Percentiles rank a stretch among this genome's conserved stretches.
These are phyloP conservation scores for Papiliotrema laurentii DNA, from an alignment of 1,284 basidiomycete genomes.

Conservation along the genomic window DNA sequence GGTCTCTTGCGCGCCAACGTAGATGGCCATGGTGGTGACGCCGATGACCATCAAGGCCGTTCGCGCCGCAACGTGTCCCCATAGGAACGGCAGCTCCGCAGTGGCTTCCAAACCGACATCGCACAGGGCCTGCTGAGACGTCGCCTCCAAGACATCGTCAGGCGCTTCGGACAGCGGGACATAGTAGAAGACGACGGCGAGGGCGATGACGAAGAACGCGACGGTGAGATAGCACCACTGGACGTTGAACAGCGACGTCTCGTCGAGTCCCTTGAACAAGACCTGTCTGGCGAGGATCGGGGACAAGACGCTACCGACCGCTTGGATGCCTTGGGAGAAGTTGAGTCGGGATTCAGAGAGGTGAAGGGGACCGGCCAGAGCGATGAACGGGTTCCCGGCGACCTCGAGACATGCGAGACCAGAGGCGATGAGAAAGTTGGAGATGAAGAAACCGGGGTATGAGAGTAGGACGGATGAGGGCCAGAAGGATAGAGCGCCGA, in stretches of 20 bases:
- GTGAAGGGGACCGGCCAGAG: conserved; percentile 43
- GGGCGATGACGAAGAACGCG: conserved; percentile 39
- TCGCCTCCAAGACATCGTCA: conserved; percentile 38
- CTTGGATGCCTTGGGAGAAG: conserved; percentile 47
- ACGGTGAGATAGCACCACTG: conserved; percentile 49
- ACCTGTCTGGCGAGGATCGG: conserved; percentile 39
- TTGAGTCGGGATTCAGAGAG: conserved; percentile 40
- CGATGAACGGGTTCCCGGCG: conserved; percentile 47
- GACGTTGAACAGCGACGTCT: conserved; percentile 34
- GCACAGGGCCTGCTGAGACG: conserved; percentile 25
- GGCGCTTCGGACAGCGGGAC: conserved; percentile 39
- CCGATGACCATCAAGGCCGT: conserved; percentile 20
- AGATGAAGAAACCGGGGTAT: conserved; percentile 43
- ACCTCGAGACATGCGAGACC: conserved; percentile 42
- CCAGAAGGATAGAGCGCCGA: conserved; percentile 46
- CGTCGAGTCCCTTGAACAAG: conserved; percentile 29
- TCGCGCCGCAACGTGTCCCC: conserved; percentile 11
- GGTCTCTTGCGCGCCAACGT: conserved; percentile 44
- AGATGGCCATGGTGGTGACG: conserved; percentile 31
- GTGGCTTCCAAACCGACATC: conserved; percentile 16
- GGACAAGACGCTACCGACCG: conserved; percentile 33
- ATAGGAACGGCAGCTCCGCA: conserved; percentile 4
- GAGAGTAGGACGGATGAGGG: conserved; percentile 41
- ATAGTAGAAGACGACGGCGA: conserved; percentile 46
- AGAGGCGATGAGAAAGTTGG: conserved; percentile 40